Conservation (phyloP, 208 protist species). For the Phytomonas serpens region DNA sequence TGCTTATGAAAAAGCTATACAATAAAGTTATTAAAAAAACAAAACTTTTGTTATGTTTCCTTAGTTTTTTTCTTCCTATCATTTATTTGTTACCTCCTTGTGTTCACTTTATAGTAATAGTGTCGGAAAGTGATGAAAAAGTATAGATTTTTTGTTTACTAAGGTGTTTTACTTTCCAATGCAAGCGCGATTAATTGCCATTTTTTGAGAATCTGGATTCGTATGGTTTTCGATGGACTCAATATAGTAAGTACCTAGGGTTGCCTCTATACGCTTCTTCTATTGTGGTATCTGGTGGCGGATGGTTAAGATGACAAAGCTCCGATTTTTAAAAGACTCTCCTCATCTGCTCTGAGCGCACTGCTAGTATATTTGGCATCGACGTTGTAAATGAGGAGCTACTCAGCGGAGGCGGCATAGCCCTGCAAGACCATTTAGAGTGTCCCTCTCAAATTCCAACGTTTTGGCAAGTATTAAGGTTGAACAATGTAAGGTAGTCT, state of each 20-base stretch:
- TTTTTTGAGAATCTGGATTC: too few species aligned
- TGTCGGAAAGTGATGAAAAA: constrained; percentile 1
- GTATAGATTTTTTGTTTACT: constrained; percentile 6
- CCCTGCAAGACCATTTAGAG: constrained; percentile 57
- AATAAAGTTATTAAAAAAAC: not conserved
- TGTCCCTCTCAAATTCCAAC: constrained; percentile 8
- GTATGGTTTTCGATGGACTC: not conserved
- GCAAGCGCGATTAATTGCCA: too few species aligned
- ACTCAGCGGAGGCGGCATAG: constrained; percentile 43
- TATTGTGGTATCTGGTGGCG: constrained; percentile 78
- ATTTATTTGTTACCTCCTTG: constrained; percentile 2
- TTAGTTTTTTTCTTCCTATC: not conserved
- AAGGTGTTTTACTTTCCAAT: constrained; percentile 8
- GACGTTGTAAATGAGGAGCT: constrained; percentile 46
- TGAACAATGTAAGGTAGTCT: constrained; percentile 64
- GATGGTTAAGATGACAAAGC: constrained; percentile 49
- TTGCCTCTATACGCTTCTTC: constrained; percentile 32
- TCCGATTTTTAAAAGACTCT: constrained; percentile 45
- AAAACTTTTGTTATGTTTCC: not conserved
- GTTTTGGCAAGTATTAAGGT: constrained; percentile 13
- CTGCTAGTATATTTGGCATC: constrained; percentile 42
- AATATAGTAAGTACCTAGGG: constrained; percentile 6
- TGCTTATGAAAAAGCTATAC: not conserved
- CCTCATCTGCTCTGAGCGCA: constrained; percentile 36
- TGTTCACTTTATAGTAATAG: not conserved